Evolutionary conservation across 2,329 filamentous ascomycete genomes (phyloP).

Genomic region (Colletotrichum sp.): DNA sequence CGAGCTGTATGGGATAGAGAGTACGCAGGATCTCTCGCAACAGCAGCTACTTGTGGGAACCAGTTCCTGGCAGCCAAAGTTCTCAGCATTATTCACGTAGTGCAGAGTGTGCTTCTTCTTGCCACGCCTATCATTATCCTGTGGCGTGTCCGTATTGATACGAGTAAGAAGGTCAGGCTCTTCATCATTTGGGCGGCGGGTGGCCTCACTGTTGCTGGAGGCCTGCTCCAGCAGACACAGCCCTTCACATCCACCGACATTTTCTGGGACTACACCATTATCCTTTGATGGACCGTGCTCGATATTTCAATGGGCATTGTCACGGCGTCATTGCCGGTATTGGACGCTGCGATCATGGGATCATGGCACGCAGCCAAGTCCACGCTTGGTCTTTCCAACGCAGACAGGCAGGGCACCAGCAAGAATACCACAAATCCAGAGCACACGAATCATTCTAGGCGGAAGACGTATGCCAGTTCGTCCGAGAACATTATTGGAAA

Average conservation of each 20-base stretch:
- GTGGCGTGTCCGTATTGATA: slow-evolving; percentile 32
- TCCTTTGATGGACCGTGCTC: slow-evolving; percentile 28
- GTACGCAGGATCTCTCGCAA: neutral
- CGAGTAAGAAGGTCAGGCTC: slow-evolving; percentile 28
- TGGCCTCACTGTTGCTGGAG: slow-evolving; percentile 28
- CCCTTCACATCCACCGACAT: neutral
- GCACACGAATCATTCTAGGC: neutral
- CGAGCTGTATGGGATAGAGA: slow-evolving; percentile 17
- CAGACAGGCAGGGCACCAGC: neutral
- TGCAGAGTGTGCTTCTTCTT: slow-evolving; percentile 33
- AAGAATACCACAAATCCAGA: neutral
- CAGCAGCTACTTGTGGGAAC: neutral
- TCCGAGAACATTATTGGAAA: neutral
- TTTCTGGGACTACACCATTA: slow-evolving; percentile 23
- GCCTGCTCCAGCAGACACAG: slow-evolving; percentile 28
- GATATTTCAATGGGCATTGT: slow-evolving; percentile 31
- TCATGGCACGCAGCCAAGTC: slow-evolving; percentile 12
- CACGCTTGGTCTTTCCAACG: neutral
- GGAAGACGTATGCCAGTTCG: neutral
- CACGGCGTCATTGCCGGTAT: slow-evolving; percentile 32
- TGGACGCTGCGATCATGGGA: slow-evolving; percentile 25
- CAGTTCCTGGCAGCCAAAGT: slow-evolving; percentile 21
- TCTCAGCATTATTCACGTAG: slow-evolving; percentile 32
- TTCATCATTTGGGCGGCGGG: slow-evolving; percentile 33
- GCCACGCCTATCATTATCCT: slow-evolving; percentile 33